phyloP scores from a whole-genome alignment of 73 alveolate genomes.

The Effrenium voratum region DNA sequence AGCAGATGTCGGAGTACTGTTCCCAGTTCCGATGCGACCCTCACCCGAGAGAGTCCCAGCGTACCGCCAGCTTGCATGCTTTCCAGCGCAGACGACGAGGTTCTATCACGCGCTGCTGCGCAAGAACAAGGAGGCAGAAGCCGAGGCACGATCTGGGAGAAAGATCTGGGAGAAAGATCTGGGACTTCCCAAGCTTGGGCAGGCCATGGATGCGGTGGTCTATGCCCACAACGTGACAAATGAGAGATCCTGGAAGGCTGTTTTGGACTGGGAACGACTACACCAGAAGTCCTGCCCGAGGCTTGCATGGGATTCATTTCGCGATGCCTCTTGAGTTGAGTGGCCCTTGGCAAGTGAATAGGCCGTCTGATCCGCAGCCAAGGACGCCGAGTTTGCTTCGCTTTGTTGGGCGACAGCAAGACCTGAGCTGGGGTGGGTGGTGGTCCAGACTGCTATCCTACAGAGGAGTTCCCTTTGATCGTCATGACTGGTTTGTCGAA shows the following conservation, averaged over 20 bases:
- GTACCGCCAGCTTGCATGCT: no score
- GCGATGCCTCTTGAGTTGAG: background rate
- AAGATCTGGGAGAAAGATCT: background rate
- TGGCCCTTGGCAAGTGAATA: background rate
- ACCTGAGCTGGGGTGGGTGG: conserved; percentile 91
- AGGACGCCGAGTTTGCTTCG: conserved; percentile 92
- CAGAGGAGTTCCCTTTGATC: conserved; percentile 89
- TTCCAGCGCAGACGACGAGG: no score
- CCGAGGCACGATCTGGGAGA: conserved; percentile 6
- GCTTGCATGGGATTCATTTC: background rate
- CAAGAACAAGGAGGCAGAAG: conserved; percentile 89
- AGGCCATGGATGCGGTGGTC: conserved; percentile 91
- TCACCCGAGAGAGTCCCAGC: no score
- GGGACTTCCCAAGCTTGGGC: background rate
- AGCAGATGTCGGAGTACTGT: no score
- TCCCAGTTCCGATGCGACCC: no score
- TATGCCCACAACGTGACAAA: conserved; percentile 90
- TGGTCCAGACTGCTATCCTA: conserved; percentile 80
- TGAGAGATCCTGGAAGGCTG: conserved; percentile 80
- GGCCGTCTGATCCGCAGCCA: background rate
- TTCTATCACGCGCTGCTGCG: conserved; percentile 86
- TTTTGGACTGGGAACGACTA: conserved; percentile 48
- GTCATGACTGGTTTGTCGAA: conserved; percentile 89
- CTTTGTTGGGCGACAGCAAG: conserved; percentile 86
- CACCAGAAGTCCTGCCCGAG: conserved; percentile 37